Percentiles rank a stretch among this genome's conserved stretches.
Evolutionary conservation across 768 basidiomycete genomes (phyloP).

Genomic region (Rhodocollybia butyracea): DNA sequence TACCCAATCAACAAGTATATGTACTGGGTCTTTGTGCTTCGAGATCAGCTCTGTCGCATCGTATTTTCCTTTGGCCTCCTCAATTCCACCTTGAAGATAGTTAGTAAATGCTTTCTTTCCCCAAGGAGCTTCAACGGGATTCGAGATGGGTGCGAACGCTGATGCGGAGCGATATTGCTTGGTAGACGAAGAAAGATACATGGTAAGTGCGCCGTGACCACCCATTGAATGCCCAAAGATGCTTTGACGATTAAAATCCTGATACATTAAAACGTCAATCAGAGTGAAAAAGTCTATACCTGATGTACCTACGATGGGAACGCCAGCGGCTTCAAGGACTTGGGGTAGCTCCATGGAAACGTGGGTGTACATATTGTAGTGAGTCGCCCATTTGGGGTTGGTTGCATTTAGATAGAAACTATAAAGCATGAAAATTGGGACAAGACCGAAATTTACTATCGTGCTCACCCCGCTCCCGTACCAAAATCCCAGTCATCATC

Average conservation of each 20-base stretch:
- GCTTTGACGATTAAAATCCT: conserved; percentile 84
- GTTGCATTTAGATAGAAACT: conserved; percentile 92
- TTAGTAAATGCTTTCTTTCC: conserved; percentile 88
- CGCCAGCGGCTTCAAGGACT: conserved; percentile 64
- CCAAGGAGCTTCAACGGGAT: conserved; percentile 87
- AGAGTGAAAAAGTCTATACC: background rate
- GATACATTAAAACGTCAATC: background rate
- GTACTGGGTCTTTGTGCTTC: conserved; percentile 57
- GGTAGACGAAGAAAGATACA: conserved; percentile 71
- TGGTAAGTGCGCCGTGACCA: conserved; percentile 89
- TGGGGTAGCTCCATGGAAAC: conserved; percentile 82
- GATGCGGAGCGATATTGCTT: conserved; percentile 83
- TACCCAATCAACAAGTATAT: conserved; percentile 86
- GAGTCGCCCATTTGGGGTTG: conserved; percentile 59
- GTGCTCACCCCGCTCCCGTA: conserved; percentile 69
- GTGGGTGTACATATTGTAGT: conserved; percentile 90
- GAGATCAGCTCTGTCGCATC: conserved; percentile 86
- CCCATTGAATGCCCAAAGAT: conserved; percentile 98
- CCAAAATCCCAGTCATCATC: conserved; percentile 88
- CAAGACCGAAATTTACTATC: no score
- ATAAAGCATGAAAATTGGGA: background rate
- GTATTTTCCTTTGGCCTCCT: conserved; percentile 71
- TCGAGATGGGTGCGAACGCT: conserved; percentile 84
- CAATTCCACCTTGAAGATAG: conserved; percentile 73
- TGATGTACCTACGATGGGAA: conserved; percentile 82